Conservation (phyloP, 2,329 filamentous ascomycete genomes). For the Aspergillus sp. region DNA sequence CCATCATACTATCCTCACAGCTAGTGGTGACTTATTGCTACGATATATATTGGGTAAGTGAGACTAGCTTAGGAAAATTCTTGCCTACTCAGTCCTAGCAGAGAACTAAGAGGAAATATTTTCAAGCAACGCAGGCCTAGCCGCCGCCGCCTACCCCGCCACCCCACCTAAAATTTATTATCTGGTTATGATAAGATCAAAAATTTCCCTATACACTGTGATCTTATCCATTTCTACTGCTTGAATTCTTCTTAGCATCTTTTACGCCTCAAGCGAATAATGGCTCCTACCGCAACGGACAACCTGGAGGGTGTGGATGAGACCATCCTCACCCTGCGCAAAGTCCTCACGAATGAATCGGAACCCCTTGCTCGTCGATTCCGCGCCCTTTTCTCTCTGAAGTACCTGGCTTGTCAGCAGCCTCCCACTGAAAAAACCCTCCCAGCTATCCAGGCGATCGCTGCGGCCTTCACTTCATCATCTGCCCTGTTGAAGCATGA, state of each 20-base stretch:
- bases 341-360: conserved; percentile 74
- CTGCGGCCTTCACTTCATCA: conserved; percentile 76
- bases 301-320: conserved; percentile 23
- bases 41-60: neutral
- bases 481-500: conserved; percentile 95
- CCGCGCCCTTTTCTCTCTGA: conserved; percentile 94
- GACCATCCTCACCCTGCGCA: conserved; percentile 52
- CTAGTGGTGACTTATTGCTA: neutral
- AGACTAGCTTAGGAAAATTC: neutral
- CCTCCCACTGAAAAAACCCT: conserved; percentile 57
- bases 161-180: conserved; percentile 39
- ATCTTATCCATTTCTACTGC: neutral
- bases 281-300: conserved; percentile 33
- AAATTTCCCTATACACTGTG: conserved; percentile 21
- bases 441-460: conserved; percentile 74
- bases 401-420: conserved; percentile 76
- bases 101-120: conserved; percentile 6
- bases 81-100: neutral
- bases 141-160: conserved; percentile 24
- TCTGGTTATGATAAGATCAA: conserved; percentile 33
- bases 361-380: conserved; percentile 85
- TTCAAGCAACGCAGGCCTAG: conserved; percentile 16
- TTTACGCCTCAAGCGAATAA: conserved; percentile 16
- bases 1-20: no score
- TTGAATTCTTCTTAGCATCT: neutral